Percentiles rank a stretch among this genome's conserved stretches.
These are phyloP conservation scores for Nepenthes gracilis DNA, from an alignment of 148 eudicot genomes.

Conservation along the genomic window DNA sequence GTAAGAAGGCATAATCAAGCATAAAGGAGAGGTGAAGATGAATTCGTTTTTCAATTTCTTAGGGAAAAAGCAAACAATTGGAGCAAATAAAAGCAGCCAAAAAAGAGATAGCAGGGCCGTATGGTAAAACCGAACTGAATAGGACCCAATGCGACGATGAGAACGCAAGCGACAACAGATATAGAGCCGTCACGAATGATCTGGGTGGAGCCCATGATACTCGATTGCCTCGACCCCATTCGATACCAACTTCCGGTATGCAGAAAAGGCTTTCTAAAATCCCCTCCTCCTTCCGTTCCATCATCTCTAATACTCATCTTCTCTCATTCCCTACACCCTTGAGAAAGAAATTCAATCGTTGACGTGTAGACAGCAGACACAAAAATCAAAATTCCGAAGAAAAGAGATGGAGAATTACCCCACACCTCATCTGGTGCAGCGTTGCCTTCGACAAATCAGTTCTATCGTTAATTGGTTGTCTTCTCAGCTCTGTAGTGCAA, in stretches of 20 bases:
- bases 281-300: conserved; percentile 31
- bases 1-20: too few species aligned
- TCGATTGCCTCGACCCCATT: conserved; percentile 90
- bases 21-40: too few species aligned
- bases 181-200: conserved; percentile 66
- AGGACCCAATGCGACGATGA: conserved; percentile 90
- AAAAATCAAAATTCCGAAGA: too few species aligned
- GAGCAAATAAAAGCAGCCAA: not conserved
- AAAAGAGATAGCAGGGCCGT: not conserved
- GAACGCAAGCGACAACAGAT: conserved; percentile 85
- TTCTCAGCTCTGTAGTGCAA: too few species aligned
- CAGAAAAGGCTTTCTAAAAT: conserved; percentile 75
- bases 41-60: not conserved
- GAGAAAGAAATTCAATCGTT: too few species aligned
- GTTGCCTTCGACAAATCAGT: too few species aligned
- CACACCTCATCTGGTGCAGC: too few species aligned
- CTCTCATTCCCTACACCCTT: not conserved
- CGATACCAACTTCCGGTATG: conserved; percentile 98
- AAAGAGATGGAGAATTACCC: too few species aligned
- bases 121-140: conserved; percentile 99
- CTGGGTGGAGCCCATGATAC: conserved; percentile 68
- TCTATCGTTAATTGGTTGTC: too few species aligned
- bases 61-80: not conserved
- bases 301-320: conserved; percentile 69
- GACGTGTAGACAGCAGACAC: not conserved